A percentile compares a stretch with the other conserved stretches of the same genome.
Conservation (phyloP, 805 yeast species). For the Wickerhamomyces queroliae region DNA sequence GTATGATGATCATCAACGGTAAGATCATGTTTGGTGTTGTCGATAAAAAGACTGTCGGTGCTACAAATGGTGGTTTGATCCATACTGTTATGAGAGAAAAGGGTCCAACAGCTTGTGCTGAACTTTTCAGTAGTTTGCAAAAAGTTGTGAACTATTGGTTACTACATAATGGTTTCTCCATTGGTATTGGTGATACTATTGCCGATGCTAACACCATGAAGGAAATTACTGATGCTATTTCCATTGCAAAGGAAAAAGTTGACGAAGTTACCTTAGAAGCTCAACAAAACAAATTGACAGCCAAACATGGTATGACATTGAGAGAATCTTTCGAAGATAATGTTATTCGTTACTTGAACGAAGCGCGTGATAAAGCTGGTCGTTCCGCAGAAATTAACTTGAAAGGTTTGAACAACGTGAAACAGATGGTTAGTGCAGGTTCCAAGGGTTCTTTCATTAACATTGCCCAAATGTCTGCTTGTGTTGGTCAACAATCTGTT, state of each 20-base stretch:
- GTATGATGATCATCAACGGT: conserved; percentile 94
- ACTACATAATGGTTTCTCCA: conserved; percentile 93
- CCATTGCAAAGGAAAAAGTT: conserved; percentile 89
- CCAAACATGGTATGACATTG: conserved; percentile 99
- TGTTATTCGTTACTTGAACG: conserved; percentile 90
- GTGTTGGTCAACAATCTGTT: conserved; percentile 99
- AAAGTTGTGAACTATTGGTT: conserved; percentile 96
- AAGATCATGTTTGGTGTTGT: conserved; percentile 97
- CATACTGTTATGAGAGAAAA: conserved; percentile 98
- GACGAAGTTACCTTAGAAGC: conserved; percentile 92
- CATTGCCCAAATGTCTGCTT: conserved; percentile 99
- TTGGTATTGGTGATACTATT: conserved; percentile 99
- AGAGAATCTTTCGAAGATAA: conserved; percentile 98
- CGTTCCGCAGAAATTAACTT: conserved; percentile 95
- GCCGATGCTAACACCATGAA: conserved; percentile 97
- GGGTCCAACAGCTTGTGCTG: conserved; percentile 88
- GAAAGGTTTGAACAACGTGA: conserved; percentile 91
- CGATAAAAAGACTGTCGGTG: conserved; percentile 97
- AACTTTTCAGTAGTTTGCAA: conserved; percentile 86
- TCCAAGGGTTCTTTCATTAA: conserved; percentile 98
- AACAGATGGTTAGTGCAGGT: conserved; percentile 99
- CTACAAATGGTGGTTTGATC: conserved; percentile 95
- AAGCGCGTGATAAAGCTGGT: conserved; percentile 99
- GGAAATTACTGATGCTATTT: conserved; percentile 86
- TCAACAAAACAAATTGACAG: conserved; percentile 79